Evolutionary conservation across 306 rosid species (phyloP), one percentile per base, ranked within the genome.

Genomic region (Quercus aquifolioides): DNA sequence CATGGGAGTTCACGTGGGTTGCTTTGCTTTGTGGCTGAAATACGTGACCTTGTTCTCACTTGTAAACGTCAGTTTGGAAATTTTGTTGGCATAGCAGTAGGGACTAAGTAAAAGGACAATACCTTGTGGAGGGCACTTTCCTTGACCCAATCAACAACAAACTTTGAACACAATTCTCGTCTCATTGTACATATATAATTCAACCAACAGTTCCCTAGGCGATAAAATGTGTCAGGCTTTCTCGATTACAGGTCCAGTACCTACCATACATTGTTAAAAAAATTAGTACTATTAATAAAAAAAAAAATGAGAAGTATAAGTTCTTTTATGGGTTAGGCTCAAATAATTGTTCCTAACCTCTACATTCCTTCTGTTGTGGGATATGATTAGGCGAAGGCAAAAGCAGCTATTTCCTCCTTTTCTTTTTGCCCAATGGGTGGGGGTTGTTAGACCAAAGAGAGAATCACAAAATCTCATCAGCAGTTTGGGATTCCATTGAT

Each of bases 121-220:
- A 73, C 79, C 87, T 67, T 80, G 84, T 76, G 79, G 73, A 80
- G 81, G 76, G 73, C 79, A 58, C 79, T 64, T 60, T 76, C 59
- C 80, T 14, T 52, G 81, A 75, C 64, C 54, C 46, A 55, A 75
- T 76, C 30, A 84, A 76, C 74, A 67, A 31, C 78, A 65, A 23
- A 55, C 31, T 9, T 75, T 26, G 69, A 12, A 64, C 56, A 55
- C n/a, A 25, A 28, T 7, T 10, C 6, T 74, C 55, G 38, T 14
- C 56, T 38, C 30, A 38, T 63, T 31, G 49, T 74, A 80, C 46
- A 7, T 14, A 74, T 70, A 51, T 67, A 69, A 76, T 75, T 68
- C 12, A 74, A 55, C 35, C 60, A 21, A 4, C 18, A 21, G 19
- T 78, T 31, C 38, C 68, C 35, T 57, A 65, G 76, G 69, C 19